Percentiles rank a stretch among this genome's conserved stretches.
These are phyloP conservation scores for Lactuca sativa DNA, from an alignment of 129 eudicot species.

Conservation along the genomic window DNA sequence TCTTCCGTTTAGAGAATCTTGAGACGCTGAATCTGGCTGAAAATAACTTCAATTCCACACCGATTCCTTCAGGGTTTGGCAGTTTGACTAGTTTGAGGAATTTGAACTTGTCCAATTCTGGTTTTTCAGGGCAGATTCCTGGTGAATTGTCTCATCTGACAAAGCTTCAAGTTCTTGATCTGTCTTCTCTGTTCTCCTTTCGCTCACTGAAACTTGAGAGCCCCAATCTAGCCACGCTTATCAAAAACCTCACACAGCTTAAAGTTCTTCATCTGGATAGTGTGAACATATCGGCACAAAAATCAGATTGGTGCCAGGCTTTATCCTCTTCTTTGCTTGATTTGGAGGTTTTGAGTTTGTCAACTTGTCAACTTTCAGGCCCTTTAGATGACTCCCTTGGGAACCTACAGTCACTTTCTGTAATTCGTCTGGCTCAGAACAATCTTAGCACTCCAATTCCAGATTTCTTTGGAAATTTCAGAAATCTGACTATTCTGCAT, in stretches of 20 bases:
- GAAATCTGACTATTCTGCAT: constrained; percentile 35
- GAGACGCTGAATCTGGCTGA: constrained; percentile 46
- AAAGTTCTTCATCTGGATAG: constrained; percentile 49
- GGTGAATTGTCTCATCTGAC: constrained; percentile 43
- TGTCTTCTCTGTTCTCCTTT: constrained; percentile 26
- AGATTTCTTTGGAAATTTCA: constrained; percentile 43
- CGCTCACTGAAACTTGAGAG: constrained; percentile 32
- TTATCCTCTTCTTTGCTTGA: constrained; percentile 48
- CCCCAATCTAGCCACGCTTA: constrained; percentile 40
- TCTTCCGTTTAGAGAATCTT: constrained; percentile 40
- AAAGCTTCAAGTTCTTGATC: constrained; percentile 53
- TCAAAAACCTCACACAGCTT: constrained; percentile 43
- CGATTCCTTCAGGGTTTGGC: constrained; percentile 41
- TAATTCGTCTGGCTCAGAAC: constrained; percentile 42
- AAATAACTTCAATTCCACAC: constrained; percentile 27
- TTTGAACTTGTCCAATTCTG: constrained; percentile 57
- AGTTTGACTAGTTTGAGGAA: constrained; percentile 41
- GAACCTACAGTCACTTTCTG: constrained; percentile 41
- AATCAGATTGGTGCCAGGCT: constrained; percentile 39
- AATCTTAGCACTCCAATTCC: constrained; percentile 42
- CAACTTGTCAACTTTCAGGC: constrained; percentile 46
- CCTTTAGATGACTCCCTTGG: constrained; percentile 39
- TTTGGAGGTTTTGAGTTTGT: constrained; percentile 56
- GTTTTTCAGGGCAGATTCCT: constrained; percentile 61
- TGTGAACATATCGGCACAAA: constrained; percentile 42